These are phyloP conservation scores for Fusarium sp. DNA, from an alignment of 2,329 filamentous ascomycete species.

Conservation along the genomic window DNA sequence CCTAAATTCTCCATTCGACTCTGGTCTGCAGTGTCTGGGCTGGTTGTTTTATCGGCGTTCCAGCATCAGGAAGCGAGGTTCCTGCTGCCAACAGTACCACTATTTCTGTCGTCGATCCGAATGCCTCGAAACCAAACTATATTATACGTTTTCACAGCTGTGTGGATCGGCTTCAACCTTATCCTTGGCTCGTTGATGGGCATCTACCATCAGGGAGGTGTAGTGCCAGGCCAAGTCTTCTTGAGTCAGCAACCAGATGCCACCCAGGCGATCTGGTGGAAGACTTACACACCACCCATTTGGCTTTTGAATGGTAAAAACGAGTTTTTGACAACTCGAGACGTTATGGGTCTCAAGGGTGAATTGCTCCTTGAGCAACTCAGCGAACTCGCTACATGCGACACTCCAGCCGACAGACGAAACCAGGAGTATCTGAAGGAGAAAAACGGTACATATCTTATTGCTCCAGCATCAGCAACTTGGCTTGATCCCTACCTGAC, in stretches of 20 bases:
- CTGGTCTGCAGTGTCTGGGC: constrained; percentile 78
- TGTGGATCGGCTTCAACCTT: constrained; percentile 77
- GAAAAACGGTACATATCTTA: constrained; percentile 73
- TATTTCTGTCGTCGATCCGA: constrained; percentile 79
- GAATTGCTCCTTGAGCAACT: constrained; percentile 69
- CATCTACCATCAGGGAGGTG: constrained; percentile 83
- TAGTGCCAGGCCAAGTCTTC: constrained; percentile 80
- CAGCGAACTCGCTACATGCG: constrained; percentile 69
- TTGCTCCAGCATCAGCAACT: constrained; percentile 77
- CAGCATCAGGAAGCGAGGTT: constrained; percentile 86
- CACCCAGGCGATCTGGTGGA: constrained; percentile 83
- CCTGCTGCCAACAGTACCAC: constrained; percentile 77
- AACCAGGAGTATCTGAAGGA: constrained; percentile 68
- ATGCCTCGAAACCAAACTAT: constrained; percentile 67
- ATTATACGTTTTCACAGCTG: constrained; percentile 65
- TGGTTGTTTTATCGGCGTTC: constrained; percentile 76
- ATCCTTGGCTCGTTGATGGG: constrained; percentile 79
- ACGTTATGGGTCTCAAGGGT: constrained; percentile 78
- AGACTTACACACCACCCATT: constrained; percentile 83
- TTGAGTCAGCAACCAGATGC: constrained; percentile 76
- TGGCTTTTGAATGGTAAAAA: constrained; percentile 84
- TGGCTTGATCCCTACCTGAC: constrained; percentile 73
- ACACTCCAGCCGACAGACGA: constrained; percentile 66
- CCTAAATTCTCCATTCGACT: constrained; percentile 71
- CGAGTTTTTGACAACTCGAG: constrained; percentile 74